Base-by-base conservation (phyloP, 1,284 basidiomycete genomes). In the Taiwanofungus camphoratus region DNA sequence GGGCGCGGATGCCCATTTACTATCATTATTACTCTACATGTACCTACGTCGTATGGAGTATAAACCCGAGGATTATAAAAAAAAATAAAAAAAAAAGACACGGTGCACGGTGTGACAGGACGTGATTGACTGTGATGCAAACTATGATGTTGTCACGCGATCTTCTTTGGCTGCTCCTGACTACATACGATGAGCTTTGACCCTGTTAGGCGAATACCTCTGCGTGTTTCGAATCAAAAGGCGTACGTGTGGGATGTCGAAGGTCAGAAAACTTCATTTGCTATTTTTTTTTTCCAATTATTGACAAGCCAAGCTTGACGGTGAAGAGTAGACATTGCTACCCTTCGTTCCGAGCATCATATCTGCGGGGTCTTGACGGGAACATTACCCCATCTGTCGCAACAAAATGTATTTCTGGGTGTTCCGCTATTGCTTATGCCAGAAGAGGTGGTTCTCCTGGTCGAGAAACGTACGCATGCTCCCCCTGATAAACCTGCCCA, bases 321-420 rank as follows among this genome's bases (percentile, higher is more conserved):
- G 39, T 52, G 44, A 65, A 66, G 54, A 32, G 48, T 56, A 92
- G 92, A 91, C 59, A 82, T 92, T 51, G 81, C 82, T 9, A 74
- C 67, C 3, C 65, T 96, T 4, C 87, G 94, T 36, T 79, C 86
- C 26, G 66, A 81, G 49, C 82, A 96, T 61, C 82, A 77, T 48
- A 77, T 98, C 36, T 92, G 87, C 53, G 94, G 95, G 27, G 71
- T 92, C 39, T 67, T 97, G 32, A 78, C 78, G 1, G 96, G 96
- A 0, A 98, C 96, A 0, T 74, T 99, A 16, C 94, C 96, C 2
- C 89, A 94, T 58, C 76, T 98, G 0, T 85, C 92, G 3, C 95
- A 98, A 60, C 96, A 99, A 66, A 99, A 99, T 65, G 80, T 91
- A 1, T 99, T 99, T 60, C 73, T 99, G 13, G 96, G 96, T 11